Evolutionary conservation across 805 yeast genomes (phyloP).

Genomic region (Ogataea neopini): DNA sequence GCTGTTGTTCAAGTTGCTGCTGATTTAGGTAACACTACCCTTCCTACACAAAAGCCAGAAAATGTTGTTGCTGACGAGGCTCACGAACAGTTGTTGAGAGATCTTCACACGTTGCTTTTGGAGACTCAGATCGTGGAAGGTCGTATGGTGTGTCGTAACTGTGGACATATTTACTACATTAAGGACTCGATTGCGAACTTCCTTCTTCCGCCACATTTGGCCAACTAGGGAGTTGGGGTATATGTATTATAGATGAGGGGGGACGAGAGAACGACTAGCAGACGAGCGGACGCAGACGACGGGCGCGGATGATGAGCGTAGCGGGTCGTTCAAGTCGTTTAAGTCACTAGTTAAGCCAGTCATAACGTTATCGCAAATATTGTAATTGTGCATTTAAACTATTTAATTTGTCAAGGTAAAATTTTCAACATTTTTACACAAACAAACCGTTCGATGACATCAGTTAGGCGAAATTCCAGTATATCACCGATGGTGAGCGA

Average conservation of each 20-base stretch:
- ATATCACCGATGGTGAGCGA: too few relatives aligned
- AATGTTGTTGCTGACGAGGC: constrained; percentile 46
- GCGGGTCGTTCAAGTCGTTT: background rate
- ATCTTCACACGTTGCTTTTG: constrained; percentile 73
- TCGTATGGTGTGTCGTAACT: constrained; percentile 81
- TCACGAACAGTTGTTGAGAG: constrained; percentile 59
- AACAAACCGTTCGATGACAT: background rate
- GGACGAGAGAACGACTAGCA: background rate
- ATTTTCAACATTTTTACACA: too few relatives aligned
- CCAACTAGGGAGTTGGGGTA: constrained; percentile 32
- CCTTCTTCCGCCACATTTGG: constrained; percentile 91
- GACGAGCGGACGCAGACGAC: too few relatives aligned
- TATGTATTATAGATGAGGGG: background rate
- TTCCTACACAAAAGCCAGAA: constrained; percentile 65
- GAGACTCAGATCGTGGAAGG: constrained; percentile 91
- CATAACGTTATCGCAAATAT: background rate
- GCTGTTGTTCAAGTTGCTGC: constrained; percentile 77
- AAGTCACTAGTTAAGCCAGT: background rate
- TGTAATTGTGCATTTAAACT: background rate
- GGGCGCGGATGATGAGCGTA: background rate
- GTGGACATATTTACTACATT: constrained; percentile 85
- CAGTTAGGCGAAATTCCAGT: too few relatives aligned
- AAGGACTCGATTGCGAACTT: constrained; percentile 94
- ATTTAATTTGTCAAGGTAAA: too few relatives aligned
- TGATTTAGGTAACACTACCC: constrained; percentile 65